Percentiles rank a stretch among this genome's conserved stretches.
These are phyloP conservation scores for Microsporum ferrugineum DNA, from an alignment of 2,329 filamentous ascomycete species.

Conservation along the genomic window DNA sequence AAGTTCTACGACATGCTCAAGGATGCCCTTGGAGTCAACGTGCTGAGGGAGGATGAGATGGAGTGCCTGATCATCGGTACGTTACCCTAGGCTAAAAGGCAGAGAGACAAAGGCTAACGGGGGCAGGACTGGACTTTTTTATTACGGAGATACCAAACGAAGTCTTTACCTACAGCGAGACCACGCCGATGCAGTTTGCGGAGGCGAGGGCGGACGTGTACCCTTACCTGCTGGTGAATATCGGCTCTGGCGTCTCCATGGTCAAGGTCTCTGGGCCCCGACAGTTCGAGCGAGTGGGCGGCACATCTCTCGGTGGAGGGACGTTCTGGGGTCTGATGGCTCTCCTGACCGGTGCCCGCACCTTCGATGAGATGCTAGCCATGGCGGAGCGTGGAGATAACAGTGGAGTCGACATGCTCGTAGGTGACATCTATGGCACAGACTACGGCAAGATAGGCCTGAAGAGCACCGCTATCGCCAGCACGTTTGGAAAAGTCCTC, in stretches of 20 bases:
- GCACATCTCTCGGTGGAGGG: constrained; percentile 89
- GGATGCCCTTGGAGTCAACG: constrained; percentile 72
- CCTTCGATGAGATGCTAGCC: constrained; percentile 95
- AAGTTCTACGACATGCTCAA: constrained; percentile 92
- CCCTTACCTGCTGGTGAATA: constrained; percentile 95
- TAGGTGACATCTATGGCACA: constrained; percentile 93
- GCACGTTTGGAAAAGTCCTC: constrained; percentile 93
- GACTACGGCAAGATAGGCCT: constrained; percentile 94
- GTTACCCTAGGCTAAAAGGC: constrained; percentile 14
- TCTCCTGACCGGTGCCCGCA: constrained; percentile 79
- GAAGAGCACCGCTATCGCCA: constrained; percentile 90
- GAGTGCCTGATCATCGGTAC: constrained; percentile 88
- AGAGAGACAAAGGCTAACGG: constrained; percentile 5
- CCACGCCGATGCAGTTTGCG: constrained; percentile 80
- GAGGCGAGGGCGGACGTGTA: constrained; percentile 72
- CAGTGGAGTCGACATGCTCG: constrained; percentile 83
- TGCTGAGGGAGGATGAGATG: constrained; percentile 94
- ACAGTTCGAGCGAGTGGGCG: constrained; percentile 80
- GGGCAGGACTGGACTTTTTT: constrained; percentile 84
- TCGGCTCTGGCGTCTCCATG: constrained; percentile 92
- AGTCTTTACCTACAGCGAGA: constrained; percentile 92
- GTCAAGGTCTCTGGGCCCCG: constrained; percentile 89
- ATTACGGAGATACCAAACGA: constrained; percentile 95
- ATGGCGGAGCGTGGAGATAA: constrained; percentile 90
- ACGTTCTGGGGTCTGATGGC: constrained; percentile 93